Conservation (phyloP, 495 filamentous ascomycete species). For the Massariosphaeria phaeospora region DNA sequence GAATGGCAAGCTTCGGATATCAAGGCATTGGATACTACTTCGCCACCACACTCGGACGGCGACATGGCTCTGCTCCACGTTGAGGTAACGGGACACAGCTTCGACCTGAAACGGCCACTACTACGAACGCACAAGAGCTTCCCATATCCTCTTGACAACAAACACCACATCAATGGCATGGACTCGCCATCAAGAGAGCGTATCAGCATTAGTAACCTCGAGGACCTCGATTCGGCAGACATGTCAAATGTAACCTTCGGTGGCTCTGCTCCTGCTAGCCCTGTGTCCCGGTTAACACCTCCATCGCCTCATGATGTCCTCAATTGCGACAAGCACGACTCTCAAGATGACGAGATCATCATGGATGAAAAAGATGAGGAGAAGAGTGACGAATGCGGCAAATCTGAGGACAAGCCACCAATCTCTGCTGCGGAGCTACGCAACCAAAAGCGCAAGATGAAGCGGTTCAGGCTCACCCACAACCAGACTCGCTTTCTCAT, state of each 20-base stretch:
- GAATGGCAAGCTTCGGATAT: constrained; percentile 34
- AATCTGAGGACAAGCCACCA: constrained; percentile 51
- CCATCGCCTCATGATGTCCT: constrained; percentile 30
- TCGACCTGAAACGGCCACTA: constrained; percentile 32
- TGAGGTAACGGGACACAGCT: constrained; percentile 28
- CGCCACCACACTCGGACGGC: constrained; percentile 25
- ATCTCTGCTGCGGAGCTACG: constrained; percentile 66
- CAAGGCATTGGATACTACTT: constrained; percentile 29
- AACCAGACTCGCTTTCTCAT: constrained; percentile 95
- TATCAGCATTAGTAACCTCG: constrained; percentile 33
- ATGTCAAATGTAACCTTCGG: constrained; percentile 31
- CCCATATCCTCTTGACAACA: constrained; percentile 35
- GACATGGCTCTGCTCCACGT: constrained; percentile 35
- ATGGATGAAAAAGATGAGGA: constrained; percentile 47
- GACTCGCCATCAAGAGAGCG: constrained; percentile 31
- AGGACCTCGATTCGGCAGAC: constrained; percentile 26
- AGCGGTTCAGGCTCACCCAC: constrained; percentile 89
- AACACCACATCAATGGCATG: constrained; percentile 26
- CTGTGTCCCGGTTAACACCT: constrained; percentile 37
- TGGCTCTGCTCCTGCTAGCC: constrained; percentile 41
- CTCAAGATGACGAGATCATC: constrained; percentile 38
- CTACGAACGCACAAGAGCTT: constrained; percentile 42
- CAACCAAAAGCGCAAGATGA: constrained; percentile 88
- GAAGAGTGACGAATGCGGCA: constrained; percentile 42
- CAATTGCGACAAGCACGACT: constrained; percentile 34